These are phyloP conservation scores for Guyanaporus albipodus DNA, from an alignment of 768 basidiomycete species.

Conservation along the genomic window DNA sequence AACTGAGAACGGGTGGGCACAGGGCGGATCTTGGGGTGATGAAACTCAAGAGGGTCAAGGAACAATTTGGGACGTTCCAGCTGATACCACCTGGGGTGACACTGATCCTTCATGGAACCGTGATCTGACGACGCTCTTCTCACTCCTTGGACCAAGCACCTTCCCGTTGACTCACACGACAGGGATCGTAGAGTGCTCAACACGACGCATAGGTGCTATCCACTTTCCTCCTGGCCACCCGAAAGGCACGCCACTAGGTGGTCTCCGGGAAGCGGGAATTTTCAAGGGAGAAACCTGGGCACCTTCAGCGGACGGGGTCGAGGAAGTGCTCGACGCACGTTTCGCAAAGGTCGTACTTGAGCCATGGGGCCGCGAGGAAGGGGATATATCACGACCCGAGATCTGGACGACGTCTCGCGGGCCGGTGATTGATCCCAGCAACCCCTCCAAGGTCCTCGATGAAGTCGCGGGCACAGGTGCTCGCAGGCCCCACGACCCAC, in stretches of 20 bases:
- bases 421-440: conserved; percentile 26
- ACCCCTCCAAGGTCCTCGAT: conserved; percentile 8
- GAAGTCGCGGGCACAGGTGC: neutral
- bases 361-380: conserved; percentile 49
- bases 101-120: conserved; percentile 23
- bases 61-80: neutral
- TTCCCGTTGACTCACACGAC: conserved; percentile 61
- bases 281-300: conserved; percentile 6
- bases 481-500: conserved; percentile 43
- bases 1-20: conserved; percentile 9
- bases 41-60: conserved; percentile 9
- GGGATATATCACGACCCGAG: conserved; percentile 35
- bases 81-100: conserved; percentile 13
- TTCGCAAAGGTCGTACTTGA: conserved; percentile 50
- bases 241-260: neutral
- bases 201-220: conserved; percentile 52
- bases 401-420: conserved; percentile 38
- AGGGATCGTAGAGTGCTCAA: conserved; percentile 63
- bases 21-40: conserved; percentile 3
- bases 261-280: conserved; percentile 2
- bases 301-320: conserved; percentile 33
- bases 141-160: conserved; percentile 51
- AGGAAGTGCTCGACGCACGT: conserved; percentile 42
- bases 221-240: conserved; percentile 34
- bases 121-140: conserved; percentile 28